phyloP scores from a whole-genome alignment of 768 basidiomycete species.

The Agrocybe pediades region DNA sequence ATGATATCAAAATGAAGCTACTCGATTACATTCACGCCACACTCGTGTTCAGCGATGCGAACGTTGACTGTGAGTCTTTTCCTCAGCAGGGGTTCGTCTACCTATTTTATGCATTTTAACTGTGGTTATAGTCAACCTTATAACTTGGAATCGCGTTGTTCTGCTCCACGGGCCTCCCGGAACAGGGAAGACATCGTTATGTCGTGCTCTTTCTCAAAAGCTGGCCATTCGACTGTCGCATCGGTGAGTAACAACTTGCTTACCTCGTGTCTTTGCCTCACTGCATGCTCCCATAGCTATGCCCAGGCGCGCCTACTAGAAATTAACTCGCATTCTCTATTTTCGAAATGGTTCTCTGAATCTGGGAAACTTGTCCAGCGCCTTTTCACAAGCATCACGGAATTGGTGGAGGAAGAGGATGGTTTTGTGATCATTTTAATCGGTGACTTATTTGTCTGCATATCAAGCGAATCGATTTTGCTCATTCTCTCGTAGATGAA shows the following conservation, averaged over 20 bases:
- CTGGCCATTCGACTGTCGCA: slow-evolving; percentile 87
- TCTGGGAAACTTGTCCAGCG: slow-evolving; percentile 97
- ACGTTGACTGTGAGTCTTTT: slow-evolving; percentile 72
- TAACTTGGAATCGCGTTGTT: slow-evolving; percentile 95
- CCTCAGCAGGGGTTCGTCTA: neutral
- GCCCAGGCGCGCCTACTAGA: slow-evolving; percentile 86
- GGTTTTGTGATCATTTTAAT: slow-evolving; percentile 94
- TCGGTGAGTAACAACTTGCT: slow-evolving; percentile 46
- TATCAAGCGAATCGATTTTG: neutral
- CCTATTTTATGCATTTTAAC: slow-evolving; percentile 1
- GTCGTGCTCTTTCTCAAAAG: slow-evolving; percentile 94
- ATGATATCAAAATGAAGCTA: slow-evolving; percentile 82
- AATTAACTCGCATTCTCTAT: slow-evolving; percentile 97
- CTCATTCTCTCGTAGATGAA: slow-evolving; percentile 79
- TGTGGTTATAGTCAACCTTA: slow-evolving; percentile 69
- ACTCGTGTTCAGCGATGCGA: slow-evolving; percentile 86
- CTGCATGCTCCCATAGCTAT: slow-evolving; percentile 54
- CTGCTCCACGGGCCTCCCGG: slow-evolving; percentile 96
- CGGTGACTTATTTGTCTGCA: slow-evolving; percentile 43
- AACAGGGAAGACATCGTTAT: slow-evolving; percentile 95
- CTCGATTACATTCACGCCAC: slow-evolving; percentile 96
- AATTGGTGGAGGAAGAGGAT: slow-evolving; percentile 90
- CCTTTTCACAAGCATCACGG: slow-evolving; percentile 85
- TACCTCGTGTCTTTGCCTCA: neutral
- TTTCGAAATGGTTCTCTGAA: slow-evolving; percentile 99